Percentiles rank a stretch among this genome's conserved stretches.
Evolutionary conservation across 1,284 basidiomycete genomes (phyloP).

Genomic region (Xerocomus amazonicus): DNA sequence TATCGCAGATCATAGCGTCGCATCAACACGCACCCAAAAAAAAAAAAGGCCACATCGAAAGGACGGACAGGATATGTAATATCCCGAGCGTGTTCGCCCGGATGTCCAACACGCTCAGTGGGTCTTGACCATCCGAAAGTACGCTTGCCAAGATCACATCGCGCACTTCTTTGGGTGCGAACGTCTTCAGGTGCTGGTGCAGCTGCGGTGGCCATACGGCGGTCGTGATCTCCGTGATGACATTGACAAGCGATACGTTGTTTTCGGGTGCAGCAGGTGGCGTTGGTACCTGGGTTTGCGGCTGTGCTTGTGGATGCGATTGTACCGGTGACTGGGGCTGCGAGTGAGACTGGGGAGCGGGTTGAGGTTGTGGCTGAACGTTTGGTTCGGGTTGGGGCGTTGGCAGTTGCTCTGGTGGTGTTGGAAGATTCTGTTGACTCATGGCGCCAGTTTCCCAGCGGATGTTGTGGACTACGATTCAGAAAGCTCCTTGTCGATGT

Average conservation of each 20-base stretch:
- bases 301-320: background rate
- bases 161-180: slow-evolving; percentile 44
- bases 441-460: slow-evolving; percentile 8
- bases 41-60: background rate
- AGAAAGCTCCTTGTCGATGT: too few relatives aligned
- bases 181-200: slow-evolving; percentile 40
- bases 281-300: slow-evolving; percentile 9
- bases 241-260: slow-evolving; percentile 35
- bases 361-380: slow-evolving; percentile 11
- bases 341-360: background rate
- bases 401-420: slow-evolving; percentile 21
- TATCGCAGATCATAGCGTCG: slow-evolving; percentile 22
- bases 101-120: slow-evolving; percentile 53
- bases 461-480: too few relatives aligned
- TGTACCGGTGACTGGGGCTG: background rate
- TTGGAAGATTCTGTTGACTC: slow-evolving; percentile 28
- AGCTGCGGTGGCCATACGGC: slow-evolving; percentile 37
- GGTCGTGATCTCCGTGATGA: slow-evolving; percentile 46
- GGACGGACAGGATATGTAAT: slow-evolving; percentile 66
- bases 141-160: slow-evolving; percentile 48
- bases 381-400: slow-evolving; percentile 19
- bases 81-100: slow-evolving; percentile 57
- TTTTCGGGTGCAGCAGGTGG: slow-evolving; percentile 6
- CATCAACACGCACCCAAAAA: background rate
- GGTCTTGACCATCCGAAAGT: slow-evolving; percentile 56